phyloP scores from a whole-genome alignment of 1,139 yeast genomes.

The Scheffersomyces illinoinensis region DNA sequence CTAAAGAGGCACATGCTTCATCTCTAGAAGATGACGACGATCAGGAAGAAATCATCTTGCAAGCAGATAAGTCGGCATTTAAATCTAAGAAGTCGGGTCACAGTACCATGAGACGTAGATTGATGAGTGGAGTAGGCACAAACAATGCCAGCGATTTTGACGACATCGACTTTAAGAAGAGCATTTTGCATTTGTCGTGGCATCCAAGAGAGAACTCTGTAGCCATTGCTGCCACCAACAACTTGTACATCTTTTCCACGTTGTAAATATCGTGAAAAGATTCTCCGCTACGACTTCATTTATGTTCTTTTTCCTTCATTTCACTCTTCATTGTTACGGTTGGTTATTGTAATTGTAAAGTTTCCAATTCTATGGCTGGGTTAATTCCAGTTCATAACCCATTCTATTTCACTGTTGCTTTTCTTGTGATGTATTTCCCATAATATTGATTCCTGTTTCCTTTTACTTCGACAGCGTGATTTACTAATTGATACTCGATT shows the following conservation, averaged over 20 bases:
- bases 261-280: constrained; percentile 30
- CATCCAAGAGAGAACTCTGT: constrained; percentile 96
- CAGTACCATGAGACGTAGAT: constrained; percentile 41
- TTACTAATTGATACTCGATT: not conserved
- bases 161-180: constrained; percentile 90
- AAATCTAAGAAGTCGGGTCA: constrained; percentile 65
- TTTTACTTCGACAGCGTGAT: not conserved
- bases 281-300: not conserved
- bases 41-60: constrained; percentile 75
- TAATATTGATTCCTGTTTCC: not conserved
- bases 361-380: not conserved
- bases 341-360: not conserved
- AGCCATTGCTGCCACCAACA: constrained; percentile 98
- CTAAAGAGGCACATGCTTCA: constrained; percentile 43
- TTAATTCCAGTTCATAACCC: not conserved
- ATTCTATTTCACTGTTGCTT: not conserved
- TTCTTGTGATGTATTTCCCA: not conserved
- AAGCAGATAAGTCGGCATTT: constrained; percentile 98
- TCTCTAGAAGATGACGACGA: constrained; percentile 54
- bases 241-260: constrained; percentile 77
- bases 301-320: not conserved
- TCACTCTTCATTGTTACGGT: not conserved
- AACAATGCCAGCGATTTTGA: constrained; percentile 60
- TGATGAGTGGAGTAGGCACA: constrained; percentile 46
- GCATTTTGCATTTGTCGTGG: constrained; percentile 96